Base-by-base conservation (phyloP, 2,329 filamentous ascomycete genomes). In the Pseudogymnoascus sp. region DNA sequence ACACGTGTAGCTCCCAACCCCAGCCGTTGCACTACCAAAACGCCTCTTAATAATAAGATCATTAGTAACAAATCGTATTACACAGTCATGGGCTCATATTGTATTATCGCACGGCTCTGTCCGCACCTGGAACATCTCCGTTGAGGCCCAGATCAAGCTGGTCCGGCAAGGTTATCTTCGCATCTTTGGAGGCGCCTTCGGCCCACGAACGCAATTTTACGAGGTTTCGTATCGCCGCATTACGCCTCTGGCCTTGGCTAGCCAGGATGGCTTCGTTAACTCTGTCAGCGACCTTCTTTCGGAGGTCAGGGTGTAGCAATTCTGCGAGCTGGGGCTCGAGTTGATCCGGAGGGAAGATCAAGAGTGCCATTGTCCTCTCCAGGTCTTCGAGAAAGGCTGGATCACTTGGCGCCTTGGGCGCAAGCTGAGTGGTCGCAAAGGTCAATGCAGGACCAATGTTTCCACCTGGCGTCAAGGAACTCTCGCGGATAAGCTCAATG, bases 181-280 rank as follows among this genome's bases (percentile, higher is more conserved):
- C 62, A 47, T 71, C 69, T 57, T 71, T 65, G 28, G 70, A 71
- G 3, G 65, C 67, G 25, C 68, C 69, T 57, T 97, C 93, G 8
- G 90, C 87, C 91, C 93, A 99, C 0, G 87, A 85, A 61, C 93
- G 84, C 70, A 96, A 81, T 69, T 87, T 87, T 39, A 96, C 86
- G 2, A 99, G 79, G 65, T 89, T 84, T 61, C 89, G 83, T 65
- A 99, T 90, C 25, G 90, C 88, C 11, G 92, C 88, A 72, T 96
- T 90, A 64, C 87, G 84, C 64, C 86, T 81, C 66, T 85, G 79
- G 20, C 87, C 87, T 70, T 92, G 87, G 58, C 82, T 85, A 61
- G 83, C 79, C 25, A 97, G 77, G 60, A 99, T 91, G 9, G 91
- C 90, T 73, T 91, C 87, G 71, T 99, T 99, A 60, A 99, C 94